These are phyloP conservation scores for Epipyxis sp. DNA, from an alignment of 108 stramenopile genomes.

Conservation along the genomic window DNA sequence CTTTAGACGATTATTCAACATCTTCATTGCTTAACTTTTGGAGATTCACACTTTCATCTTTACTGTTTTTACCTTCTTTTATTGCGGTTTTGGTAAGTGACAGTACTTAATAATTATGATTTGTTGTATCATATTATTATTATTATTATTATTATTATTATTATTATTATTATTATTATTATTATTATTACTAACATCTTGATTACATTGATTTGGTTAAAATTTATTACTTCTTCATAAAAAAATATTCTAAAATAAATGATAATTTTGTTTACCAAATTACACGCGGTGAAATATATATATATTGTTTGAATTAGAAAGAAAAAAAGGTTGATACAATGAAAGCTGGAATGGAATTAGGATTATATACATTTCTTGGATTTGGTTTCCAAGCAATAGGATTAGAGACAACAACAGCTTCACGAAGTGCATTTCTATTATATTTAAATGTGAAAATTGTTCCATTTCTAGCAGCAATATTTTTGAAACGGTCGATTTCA, in stretches of 20 bases:
- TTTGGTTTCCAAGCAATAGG: slow-evolving; percentile 76
- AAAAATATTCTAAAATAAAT: too few species aligned
- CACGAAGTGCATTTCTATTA: slow-evolving; percentile 71
- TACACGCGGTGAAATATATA: too few species aligned
- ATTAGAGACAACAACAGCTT: slow-evolving; percentile 71
- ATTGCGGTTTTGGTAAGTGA: too few species aligned
- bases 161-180: too few species aligned
- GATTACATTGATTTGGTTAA: too few species aligned
- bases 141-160: too few species aligned
- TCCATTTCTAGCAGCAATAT: slow-evolving; percentile 66
- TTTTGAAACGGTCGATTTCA: slow-evolving; percentile 61
- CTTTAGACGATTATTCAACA: slow-evolving; percentile 23
- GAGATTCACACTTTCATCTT: slow-evolving; percentile 40
- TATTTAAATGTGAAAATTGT: slow-evolving; percentile 84
- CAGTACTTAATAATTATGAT: too few species aligned
- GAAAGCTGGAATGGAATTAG: slow-evolving; percentile 71
- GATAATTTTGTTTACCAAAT: too few species aligned
- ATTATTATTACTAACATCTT: too few species aligned
- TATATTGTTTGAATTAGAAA: too few species aligned
- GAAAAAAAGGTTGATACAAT: slow-evolving; percentile 40
- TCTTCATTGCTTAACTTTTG: slow-evolving; percentile 43
- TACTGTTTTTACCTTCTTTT: slow-evolving; percentile 42
- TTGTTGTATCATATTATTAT: too few species aligned
- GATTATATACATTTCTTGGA: slow-evolving; percentile 77
- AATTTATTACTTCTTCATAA: too few species aligned